Evolutionary conservation across 2,329 filamentous ascomycete genomes (phyloP), one percentile per base, ranked within the genome.

Genomic region (Fusarium sp.): DNA sequence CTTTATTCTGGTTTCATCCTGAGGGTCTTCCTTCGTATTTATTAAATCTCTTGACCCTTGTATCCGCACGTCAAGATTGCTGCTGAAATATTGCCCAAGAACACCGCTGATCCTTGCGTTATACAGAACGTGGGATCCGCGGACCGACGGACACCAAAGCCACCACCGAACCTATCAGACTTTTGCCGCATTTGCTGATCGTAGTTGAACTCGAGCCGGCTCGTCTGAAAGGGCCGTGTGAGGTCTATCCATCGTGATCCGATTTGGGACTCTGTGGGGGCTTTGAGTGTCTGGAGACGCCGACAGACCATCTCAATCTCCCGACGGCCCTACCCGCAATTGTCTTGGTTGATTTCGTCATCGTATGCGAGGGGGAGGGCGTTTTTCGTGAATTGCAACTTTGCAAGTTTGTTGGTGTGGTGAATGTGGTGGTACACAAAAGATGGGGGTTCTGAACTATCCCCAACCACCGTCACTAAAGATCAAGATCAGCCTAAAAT

Each of bases 401-500:
- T 52, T 32, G 43, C 16, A 25, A 58, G 34, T 18, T 48, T 50
- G 27, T 20, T 43, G 34, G 25, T 9, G 37, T 16, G 48, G 48
- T 52, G 16, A 52, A 2, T 25, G 43, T 30, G 48, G 18, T 30
- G 56, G 18, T 13, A 35, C 39, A 54, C 35, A 32, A 39, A 27
- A 27, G 34, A 16, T 8, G 13, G 37, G 43, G 18, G 20, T 34
- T 34, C 20, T 16, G 16, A 45, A 61, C 32, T 20, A 34, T 34
- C 54, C 56, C 9, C 10, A 52, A 30, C 27, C 3, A 57, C 32
- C 27, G 61, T 52, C 30, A 58, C 50, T 25, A 20, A 16, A 41
- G n/a, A 30, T 11, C 23, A 50, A 30, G 27, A 52, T 34, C 34
- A 43, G 16, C 66, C n/a, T 14, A 25, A 71, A 70, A 70, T 66